These are phyloP conservation scores for Filobasidium uniguttulatum DNA, from an alignment of 1,284 basidiomycete genomes.

Conservation along the genomic window DNA sequence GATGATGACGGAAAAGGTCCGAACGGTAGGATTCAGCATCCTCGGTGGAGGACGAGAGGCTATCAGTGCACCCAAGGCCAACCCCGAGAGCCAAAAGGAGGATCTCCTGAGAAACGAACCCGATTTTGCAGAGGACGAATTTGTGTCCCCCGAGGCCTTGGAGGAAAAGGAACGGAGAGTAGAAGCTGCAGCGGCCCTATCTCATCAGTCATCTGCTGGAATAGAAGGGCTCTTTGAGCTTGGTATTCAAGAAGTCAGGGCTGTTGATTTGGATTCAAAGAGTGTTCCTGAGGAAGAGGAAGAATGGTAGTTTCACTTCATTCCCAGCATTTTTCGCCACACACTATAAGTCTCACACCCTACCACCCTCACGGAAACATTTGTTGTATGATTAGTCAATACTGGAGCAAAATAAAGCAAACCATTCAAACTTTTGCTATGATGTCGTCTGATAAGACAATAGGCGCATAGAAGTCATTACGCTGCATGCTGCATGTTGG, in stretches of 20 bases:
- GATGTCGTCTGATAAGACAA: too few species aligned
- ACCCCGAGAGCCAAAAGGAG: background rate
- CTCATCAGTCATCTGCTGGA: too few species aligned
- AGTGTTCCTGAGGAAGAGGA: too few species aligned
- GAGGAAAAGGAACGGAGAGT: background rate
- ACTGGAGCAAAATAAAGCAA: too few species aligned
- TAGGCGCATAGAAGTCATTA: too few species aligned
- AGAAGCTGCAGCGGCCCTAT: background rate
- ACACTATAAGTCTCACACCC: too few species aligned
- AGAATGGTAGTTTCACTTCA: too few species aligned
- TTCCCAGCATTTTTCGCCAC: too few species aligned
- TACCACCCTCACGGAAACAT: too few species aligned
- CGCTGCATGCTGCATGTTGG: too few species aligned
- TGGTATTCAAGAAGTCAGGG: constrained; percentile 35
- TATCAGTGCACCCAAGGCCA: constrained; percentile 4
- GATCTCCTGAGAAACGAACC: constrained; percentile 3
- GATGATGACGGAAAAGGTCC: constrained; percentile 38
- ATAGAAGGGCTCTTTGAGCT: constrained; percentile 39
- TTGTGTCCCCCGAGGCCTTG: constrained; percentile 12
- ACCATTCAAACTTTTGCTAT: too few species aligned
- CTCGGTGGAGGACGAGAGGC: constrained; percentile 30
- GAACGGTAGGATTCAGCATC: constrained; percentile 40
- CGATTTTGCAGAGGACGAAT: constrained; percentile 1
- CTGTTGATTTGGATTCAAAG: constrained; percentile 32
- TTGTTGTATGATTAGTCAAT: too few species aligned